phyloP scores from a whole-genome alignment of 2,329 filamentous ascomycete genomes.

The Moelleriella libera region DNA sequence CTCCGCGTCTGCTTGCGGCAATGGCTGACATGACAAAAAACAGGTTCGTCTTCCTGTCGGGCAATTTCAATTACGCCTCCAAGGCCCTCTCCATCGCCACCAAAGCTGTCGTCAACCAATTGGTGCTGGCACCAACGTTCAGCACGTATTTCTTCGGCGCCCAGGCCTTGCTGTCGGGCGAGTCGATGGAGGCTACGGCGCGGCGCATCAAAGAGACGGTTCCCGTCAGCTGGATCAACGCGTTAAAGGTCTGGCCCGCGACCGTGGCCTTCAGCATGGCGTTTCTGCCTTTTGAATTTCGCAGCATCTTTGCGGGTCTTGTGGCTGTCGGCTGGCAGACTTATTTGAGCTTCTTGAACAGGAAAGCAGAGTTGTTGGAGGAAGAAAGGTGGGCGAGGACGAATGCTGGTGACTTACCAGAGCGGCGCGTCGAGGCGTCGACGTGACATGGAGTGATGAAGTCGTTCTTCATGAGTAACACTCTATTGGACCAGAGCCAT shows the following conservation, averaged over 20 bases:
- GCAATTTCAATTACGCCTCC: constrained; percentile 72
- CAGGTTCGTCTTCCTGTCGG: constrained; percentile 68
- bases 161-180: constrained; percentile 62
- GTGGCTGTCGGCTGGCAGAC: constrained; percentile 87
- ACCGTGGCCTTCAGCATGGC: constrained; percentile 79
- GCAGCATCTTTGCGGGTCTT: constrained; percentile 65
- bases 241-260: constrained; percentile 76
- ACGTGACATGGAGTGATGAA: neutral
- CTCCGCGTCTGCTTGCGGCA: neutral
- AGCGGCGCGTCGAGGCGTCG: neutral
- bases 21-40: neutral
- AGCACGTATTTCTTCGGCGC: constrained; percentile 73
- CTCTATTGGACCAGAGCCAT: too few relatives aligned
- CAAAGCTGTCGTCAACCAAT: constrained; percentile 72
- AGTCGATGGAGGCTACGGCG: constrained; percentile 46
- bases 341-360: constrained; percentile 71
- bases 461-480: too few relatives aligned
- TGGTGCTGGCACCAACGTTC: constrained; percentile 69
- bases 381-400: constrained; percentile 1
- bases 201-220: constrained; percentile 64
- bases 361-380: constrained; percentile 42
- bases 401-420: neutral
- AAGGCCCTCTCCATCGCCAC: constrained; percentile 54
- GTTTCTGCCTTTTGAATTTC: constrained; percentile 66
- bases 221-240: constrained; percentile 62